Percentiles rank a stretch among this genome's conserved stretches.
phyloP scores from a whole-genome alignment of 2,329 filamentous ascomycete species.

The Byssochlamys sp. region DNA sequence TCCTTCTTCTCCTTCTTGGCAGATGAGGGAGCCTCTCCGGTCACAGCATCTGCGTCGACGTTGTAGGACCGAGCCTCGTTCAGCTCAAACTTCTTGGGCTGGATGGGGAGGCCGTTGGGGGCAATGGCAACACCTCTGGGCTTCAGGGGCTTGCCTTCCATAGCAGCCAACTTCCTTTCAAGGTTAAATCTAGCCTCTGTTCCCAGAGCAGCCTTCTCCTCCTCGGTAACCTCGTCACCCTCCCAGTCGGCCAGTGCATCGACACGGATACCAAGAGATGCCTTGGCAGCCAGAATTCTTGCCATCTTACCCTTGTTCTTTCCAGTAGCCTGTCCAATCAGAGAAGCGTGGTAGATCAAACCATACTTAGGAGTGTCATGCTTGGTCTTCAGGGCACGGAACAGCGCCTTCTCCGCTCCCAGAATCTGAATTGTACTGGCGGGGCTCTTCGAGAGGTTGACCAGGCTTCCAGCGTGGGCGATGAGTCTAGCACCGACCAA shows the following conservation, averaged over 20 bases:
- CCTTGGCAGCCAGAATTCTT: slow-evolving; percentile 87
- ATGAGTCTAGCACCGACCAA: slow-evolving; percentile 91
- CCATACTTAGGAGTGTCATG: slow-evolving; percentile 98
- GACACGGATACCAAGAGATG: slow-evolving; percentile 82
- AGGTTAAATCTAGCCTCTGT: slow-evolving; percentile 45
- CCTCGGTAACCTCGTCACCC: slow-evolving; percentile 67
- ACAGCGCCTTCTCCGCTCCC: slow-evolving; percentile 95
- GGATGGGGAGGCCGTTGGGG: slow-evolving; percentile 57
- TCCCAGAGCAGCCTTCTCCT: slow-evolving; percentile 76
- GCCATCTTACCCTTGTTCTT: slow-evolving; percentile 99
- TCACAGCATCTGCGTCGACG: slow-evolving; percentile 77
- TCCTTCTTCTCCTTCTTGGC: slow-evolving; percentile 36
- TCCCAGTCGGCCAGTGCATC: slow-evolving; percentile 78
- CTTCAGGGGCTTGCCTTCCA: slow-evolving; percentile 84
- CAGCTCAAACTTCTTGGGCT: slow-evolving; percentile 66
- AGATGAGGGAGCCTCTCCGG: slow-evolving; percentile 51
- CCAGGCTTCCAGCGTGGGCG: slow-evolving; percentile 83
- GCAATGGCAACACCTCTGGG: slow-evolving; percentile 65
- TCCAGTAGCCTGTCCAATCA: slow-evolving; percentile 92
- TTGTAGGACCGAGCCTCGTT: slow-evolving; percentile 95
- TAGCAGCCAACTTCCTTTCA: slow-evolving; percentile 41
- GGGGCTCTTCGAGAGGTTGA: slow-evolving; percentile 89
- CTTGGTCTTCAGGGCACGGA: slow-evolving; percentile 97
- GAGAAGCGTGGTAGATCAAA: slow-evolving; percentile 80
- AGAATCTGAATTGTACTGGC: slow-evolving; percentile 96